A percentile compares a stretch with the other conserved stretches of the same genome.
These are phyloP conservation scores for Sambucus nigra DNA, from an alignment of 129 eudicot species.

Conservation along the genomic window DNA sequence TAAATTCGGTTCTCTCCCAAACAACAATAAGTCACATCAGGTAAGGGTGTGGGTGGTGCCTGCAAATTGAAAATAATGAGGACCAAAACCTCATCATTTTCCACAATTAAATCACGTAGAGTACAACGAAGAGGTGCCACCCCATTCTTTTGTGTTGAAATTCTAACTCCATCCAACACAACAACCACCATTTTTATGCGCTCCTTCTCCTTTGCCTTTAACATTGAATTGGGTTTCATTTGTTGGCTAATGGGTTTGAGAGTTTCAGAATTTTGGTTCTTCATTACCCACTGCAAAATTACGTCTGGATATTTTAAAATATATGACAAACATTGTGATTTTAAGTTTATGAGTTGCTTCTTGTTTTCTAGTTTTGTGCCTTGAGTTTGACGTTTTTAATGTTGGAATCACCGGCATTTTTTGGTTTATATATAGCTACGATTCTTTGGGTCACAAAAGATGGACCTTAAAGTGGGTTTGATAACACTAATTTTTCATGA, in stretches of 20 bases:
- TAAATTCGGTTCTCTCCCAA: constrained; percentile 10
- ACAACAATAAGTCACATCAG: constrained; percentile 23
- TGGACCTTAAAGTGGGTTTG: no score
- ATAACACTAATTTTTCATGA: no score
- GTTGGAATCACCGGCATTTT: neutral
- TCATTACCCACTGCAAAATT: no score
- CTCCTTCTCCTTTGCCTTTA: neutral
- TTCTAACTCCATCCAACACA: constrained; percentile 33
- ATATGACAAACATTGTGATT: no score
- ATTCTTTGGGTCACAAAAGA: no score
- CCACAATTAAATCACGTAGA: constrained; percentile 15
- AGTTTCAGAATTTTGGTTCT: neutral
- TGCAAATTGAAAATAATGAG: constrained; percentile 23
- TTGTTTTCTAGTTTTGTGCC: neutral
- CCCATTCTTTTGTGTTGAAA: constrained; percentile 17
- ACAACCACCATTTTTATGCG: constrained; percentile 18
- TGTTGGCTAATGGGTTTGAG: neutral
- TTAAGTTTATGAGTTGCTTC: no score
- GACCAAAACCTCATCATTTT: constrained; percentile 30
- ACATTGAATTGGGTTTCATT: neutral
- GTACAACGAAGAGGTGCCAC: constrained; percentile 28
- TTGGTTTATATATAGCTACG: neutral
- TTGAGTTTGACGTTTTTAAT: neutral
- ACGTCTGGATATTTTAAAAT: no score
- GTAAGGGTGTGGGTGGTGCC: constrained; percentile 20